These are phyloP conservation scores for Phytopythium vexans DNA, from an alignment of 352 stramenopile species.

Conservation along the genomic window DNA sequence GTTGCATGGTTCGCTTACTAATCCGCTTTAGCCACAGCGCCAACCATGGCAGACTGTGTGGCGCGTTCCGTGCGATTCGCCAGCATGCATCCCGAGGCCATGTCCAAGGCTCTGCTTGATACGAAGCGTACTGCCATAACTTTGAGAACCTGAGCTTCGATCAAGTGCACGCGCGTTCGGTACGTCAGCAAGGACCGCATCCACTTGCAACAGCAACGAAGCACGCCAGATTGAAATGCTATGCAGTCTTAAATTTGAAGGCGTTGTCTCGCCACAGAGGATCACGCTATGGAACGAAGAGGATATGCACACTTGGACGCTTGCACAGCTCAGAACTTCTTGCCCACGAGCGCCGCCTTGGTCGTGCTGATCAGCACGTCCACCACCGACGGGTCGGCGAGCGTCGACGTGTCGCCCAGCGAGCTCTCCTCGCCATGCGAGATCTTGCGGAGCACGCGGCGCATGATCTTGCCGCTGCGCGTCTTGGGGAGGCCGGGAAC, in stretches of 20 bases:
- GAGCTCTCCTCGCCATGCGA: slow-evolving; percentile 92
- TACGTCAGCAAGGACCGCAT: neutral
- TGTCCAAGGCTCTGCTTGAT: too few relatives aligned
- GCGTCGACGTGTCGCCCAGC: slow-evolving; percentile 96
- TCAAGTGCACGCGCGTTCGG: slow-evolving; percentile 17
- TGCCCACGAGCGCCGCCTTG: slow-evolving; percentile 61
- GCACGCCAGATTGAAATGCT: too few relatives aligned
- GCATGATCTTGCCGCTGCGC: slow-evolving; percentile 98
- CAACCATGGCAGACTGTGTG: too few relatives aligned
- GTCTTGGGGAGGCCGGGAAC: slow-evolving; percentile 94
- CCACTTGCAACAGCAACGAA: too few relatives aligned
- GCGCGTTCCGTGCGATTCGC: too few relatives aligned
- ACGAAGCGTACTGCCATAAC: neutral
- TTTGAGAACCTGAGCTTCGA: slow-evolving; percentile 3
- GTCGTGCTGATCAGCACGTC: slow-evolving; percentile 90
- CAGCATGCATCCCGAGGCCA: too few relatives aligned
- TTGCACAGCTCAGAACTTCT: slow-evolving; percentile 41
- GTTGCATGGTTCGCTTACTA: too few relatives aligned
- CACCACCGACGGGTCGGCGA: slow-evolving; percentile 96
- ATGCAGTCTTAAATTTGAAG: too few relatives aligned
- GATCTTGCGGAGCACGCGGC: slow-evolving; percentile 98
- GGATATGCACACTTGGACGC: too few relatives aligned
- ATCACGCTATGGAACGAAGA: slow-evolving; percentile 1
- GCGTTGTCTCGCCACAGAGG: neutral
- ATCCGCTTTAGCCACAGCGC: too few relatives aligned